phyloP scores from a whole-genome alignment of 306 rosid species.

The Sphenostylis stenocarpa region DNA sequence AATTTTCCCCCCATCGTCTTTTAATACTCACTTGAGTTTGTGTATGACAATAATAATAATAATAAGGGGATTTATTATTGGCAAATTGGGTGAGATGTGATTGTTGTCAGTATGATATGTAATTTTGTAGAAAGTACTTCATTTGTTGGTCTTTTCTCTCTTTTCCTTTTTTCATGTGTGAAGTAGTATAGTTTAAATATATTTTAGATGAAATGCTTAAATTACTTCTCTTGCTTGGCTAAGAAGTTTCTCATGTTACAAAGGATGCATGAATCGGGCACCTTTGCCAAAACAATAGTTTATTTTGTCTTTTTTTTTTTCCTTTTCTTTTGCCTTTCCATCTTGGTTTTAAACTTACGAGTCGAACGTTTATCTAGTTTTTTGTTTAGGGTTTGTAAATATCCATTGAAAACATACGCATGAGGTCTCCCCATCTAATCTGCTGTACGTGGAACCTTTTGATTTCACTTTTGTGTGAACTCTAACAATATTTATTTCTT shows the following conservation, averaged over 20 bases:
- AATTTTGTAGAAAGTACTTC: constrained; percentile 1
- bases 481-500: constrained; percentile 11
- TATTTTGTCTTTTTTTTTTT: background rate
- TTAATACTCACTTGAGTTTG: constrained; percentile 3
- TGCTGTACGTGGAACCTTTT: background rate
- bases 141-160: background rate
- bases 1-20: background rate
- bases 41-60: background rate
- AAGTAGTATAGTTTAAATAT: constrained; percentile 1
- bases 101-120: background rate
- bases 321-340: background rate
- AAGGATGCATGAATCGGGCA: background rate
- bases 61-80: constrained; percentile 1
- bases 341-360: constrained; percentile 10
- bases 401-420: background rate
- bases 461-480: background rate
- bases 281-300: background rate
- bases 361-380: constrained; percentile 16
- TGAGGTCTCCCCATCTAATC: background rate
- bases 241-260: constrained; percentile 16
- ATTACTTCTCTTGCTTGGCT: constrained; percentile 18
- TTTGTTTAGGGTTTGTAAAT: constrained; percentile 1
- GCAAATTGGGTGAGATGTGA: constrained; percentile 11
- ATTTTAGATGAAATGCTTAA: background rate
- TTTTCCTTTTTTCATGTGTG: background rate